These are phyloP conservation scores for Medicago truncatula DNA, from an alignment of 306 rosid species.

Conservation along the genomic window DNA sequence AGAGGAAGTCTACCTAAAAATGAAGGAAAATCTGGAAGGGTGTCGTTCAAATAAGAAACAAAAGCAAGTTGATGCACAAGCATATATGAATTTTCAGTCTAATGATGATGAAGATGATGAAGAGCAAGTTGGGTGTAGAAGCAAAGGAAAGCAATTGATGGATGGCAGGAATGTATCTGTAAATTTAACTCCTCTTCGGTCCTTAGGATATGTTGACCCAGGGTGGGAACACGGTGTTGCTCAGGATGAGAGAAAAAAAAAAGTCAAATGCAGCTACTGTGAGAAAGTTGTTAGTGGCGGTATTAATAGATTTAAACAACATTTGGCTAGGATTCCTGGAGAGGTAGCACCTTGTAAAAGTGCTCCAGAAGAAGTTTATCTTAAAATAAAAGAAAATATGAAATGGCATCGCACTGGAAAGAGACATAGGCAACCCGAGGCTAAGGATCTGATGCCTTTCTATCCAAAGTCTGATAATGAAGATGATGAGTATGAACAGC, in stretches of 20 bases:
- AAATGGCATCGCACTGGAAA: slow-evolving; percentile 99
- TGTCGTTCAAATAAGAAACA: slow-evolving; percentile 82
- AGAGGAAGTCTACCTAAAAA: slow-evolving; percentile 82
- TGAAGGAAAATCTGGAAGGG: slow-evolving; percentile 91
- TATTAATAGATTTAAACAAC: slow-evolving; percentile 95
- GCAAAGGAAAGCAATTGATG: slow-evolving; percentile 83
- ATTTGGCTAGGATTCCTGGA: slow-evolving; percentile 97
- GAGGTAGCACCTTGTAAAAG: slow-evolving; percentile 97
- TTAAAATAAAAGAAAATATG: slow-evolving; percentile 92
- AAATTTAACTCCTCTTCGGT: slow-evolving; percentile 77
- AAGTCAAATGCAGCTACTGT: slow-evolving; percentile 93
- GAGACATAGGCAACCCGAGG: slow-evolving; percentile 75
- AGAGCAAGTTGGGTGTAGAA: slow-evolving; percentile 67
- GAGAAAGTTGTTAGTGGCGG: slow-evolving; percentile 96
- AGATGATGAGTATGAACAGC: slow-evolving; percentile 74
- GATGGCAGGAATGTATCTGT: slow-evolving; percentile 59
- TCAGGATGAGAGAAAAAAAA: slow-evolving; percentile 97
- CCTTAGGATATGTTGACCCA: slow-evolving; percentile 94
- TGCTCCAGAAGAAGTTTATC: slow-evolving; percentile 91
- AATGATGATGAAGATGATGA: slow-evolving; percentile 79
- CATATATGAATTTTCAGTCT: slow-evolving; percentile 71
- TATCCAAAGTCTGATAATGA: slow-evolving; percentile 76
- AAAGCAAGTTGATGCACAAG: slow-evolving; percentile 71
- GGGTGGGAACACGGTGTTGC: slow-evolving; percentile 99
- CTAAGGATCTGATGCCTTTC: slow-evolving; percentile 61